Conservation (phyloP, 768 basidiomycete species). For the Hygrocybe punicea region DNA sequence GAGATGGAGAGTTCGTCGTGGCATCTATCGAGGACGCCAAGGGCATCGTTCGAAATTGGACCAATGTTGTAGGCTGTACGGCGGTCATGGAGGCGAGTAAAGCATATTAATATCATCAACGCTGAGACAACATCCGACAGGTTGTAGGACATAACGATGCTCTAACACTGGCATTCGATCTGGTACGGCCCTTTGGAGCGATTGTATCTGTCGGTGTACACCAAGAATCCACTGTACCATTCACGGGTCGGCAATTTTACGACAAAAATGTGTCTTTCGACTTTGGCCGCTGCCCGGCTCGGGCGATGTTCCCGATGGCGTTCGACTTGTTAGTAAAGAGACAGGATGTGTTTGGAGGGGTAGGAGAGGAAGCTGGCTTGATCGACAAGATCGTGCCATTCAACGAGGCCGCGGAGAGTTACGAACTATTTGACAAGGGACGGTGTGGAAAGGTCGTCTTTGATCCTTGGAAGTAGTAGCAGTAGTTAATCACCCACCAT, state of each 20-base stretch:
- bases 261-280: conserved; percentile 76
- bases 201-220: conserved; percentile 76
- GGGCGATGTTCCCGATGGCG: conserved; percentile 71
- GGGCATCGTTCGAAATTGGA: conserved; percentile 48
- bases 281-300: conserved; percentile 79
- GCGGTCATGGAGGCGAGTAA: conserved; percentile 60
- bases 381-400: conserved; percentile 67
- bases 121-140: conserved; percentile 30
- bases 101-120: background rate
- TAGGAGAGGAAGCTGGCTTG: conserved; percentile 58
- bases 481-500: too few relatives aligned
- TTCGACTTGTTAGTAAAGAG: conserved; percentile 67
- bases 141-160: conserved; percentile 69
- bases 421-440: conserved; percentile 68
- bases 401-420: conserved; percentile 53
- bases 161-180: conserved; percentile 59
- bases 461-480: conserved; percentile 58
- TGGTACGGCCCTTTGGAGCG: conserved; percentile 73
- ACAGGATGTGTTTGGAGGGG: conserved; percentile 71
- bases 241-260: conserved; percentile 58
- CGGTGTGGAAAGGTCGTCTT: conserved; percentile 74
- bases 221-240: conserved; percentile 50
- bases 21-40: conserved; percentile 52
- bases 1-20: conserved; percentile 49
- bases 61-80: conserved; percentile 56